Evolutionary conservation across 2,329 filamentous ascomycete genomes (phyloP), one percentile per base, ranked within the genome.

Genomic region (Fusarium sp.): DNA sequence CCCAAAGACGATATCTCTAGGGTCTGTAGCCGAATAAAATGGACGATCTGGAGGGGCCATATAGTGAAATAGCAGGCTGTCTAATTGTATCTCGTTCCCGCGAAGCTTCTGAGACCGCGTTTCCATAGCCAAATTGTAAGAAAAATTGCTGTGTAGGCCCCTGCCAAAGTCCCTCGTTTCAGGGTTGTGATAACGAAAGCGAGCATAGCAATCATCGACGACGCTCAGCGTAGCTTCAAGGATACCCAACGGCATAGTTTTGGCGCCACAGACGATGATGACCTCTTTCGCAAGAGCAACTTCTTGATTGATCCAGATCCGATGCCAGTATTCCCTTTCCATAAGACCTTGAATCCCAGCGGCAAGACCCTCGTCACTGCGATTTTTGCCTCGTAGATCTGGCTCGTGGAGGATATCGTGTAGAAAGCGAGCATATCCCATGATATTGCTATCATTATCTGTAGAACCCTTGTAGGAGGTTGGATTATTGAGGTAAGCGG

Each of bases 1-100:
- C 0, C 68, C 76, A 11, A 75, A 75, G 0, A 74, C 35, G 16
- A 77, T 64, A 35, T 78, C 75, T 6, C 72, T 67, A 25, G 72
- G 74, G 27, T 78, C 74, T 0, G 71, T 62, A 1, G 74, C 75
- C 5, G 68, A 65, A 20, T 54, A 63, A 1, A 27, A 2, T 3
- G 43, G 27, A 6, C 34, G 16, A 5, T 6, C 0, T 6, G 13
- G 16, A 6, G 8, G 10, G 8, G 11, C 6, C 16, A n/a, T 14
- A 6, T 9, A 5, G 5, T 10, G 0, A 11, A 18, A 62, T 4
- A 66, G 30, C 9, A 52, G 41, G 1, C 6, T 18, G 13, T 43
- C 45, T 0, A 62, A n/a, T 5, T 11, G 27, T 34, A 63, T 63
- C 2, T n/a, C 1, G 18, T 5, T 1, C 3, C 64, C 64, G 10